A percentile compares a stretch with the other conserved stretches of the same genome.
These are phyloP conservation scores for Eucommia ulmoides DNA, from an alignment of 257 asterid genomes.

Conservation along the genomic window DNA sequence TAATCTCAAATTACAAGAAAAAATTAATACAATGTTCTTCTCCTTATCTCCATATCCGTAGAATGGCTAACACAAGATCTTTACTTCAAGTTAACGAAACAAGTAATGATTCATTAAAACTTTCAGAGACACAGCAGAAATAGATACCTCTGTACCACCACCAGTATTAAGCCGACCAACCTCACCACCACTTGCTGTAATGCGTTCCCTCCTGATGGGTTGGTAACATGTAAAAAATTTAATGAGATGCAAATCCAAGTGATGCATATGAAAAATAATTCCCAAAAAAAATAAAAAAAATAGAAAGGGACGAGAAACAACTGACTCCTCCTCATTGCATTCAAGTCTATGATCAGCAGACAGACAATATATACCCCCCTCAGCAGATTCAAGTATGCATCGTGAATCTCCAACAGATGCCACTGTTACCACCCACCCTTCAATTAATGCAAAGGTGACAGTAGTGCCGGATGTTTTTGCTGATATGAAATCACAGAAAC, in stretches of 20 bases:
- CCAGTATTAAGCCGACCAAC: conserved; percentile 97
- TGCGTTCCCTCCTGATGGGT: conserved; percentile 76
- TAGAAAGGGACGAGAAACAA: too few relatives aligned
- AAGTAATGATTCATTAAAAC: too few relatives aligned
- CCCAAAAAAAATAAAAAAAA: conserved; percentile 1
- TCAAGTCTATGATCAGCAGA: conserved; percentile 99
- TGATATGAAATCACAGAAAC: conserved; percentile 22
- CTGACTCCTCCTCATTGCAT: conserved; percentile 89
- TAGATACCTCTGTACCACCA: conserved; percentile 98
- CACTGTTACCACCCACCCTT: conserved; percentile 88
- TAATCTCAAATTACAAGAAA: too few relatives aligned
- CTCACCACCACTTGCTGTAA: conserved; percentile 89
- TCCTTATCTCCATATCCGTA: too few relatives aligned
- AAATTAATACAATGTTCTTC: too few relatives aligned
- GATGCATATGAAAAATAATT: neutral
- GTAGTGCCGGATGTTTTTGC: conserved; percentile 98
- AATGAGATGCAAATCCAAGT: conserved; percentile 2
- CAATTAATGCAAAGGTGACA: conserved; percentile 86
- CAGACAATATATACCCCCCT: conserved; percentile 68
- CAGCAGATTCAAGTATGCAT: conserved; percentile 85
- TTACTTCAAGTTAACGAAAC: too few relatives aligned
- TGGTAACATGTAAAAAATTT: conserved; percentile 5
- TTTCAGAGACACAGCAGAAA: too few relatives aligned
- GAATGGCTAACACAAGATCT: too few relatives aligned
- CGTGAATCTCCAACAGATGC: conserved; percentile 99